A percentile compares a stretch with the other conserved stretches of the same genome.
Conservation (phyloP, 2,329 filamentous ascomycete species). For the Neonectria sp. region DNA sequence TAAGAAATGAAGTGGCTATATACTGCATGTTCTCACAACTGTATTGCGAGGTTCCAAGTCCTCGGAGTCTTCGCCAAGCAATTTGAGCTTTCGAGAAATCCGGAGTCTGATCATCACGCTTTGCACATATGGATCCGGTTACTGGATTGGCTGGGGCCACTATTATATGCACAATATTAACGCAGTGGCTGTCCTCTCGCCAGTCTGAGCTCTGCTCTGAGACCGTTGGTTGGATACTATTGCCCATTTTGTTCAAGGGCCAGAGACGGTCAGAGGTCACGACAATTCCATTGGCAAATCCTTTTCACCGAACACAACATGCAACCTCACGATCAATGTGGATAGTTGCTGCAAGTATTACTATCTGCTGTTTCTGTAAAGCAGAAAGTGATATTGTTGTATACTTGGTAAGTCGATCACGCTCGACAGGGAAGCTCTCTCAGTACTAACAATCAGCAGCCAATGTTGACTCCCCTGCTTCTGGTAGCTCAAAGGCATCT, state of each 20-base stretch:
- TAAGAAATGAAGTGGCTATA: too few species aligned
- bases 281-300: too few species aligned
- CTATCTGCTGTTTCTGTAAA: conserved; percentile 31
- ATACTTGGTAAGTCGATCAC: conserved; percentile 26
- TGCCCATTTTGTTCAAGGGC: conserved; percentile 44
- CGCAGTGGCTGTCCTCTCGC: conserved; percentile 34
- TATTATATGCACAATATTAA: conserved; percentile 44
- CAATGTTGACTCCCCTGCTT: conserved; percentile 44
- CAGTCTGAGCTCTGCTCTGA: conserved; percentile 52
- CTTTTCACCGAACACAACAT: too few species aligned
- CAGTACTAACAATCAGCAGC: conserved; percentile 29
- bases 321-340: conserved; percentile 24
- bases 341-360: conserved; percentile 25
- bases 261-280: too few species aligned
- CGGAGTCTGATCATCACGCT: too few species aligned
- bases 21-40: too few species aligned
- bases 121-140: background rate
- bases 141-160: conserved; percentile 35
- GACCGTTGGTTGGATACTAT: conserved; percentile 49
- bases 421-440: background rate
- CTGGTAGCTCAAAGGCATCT: conserved; percentile 29
- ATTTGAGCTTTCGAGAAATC: too few species aligned
- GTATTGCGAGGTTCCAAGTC: too few species aligned
- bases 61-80: too few species aligned
- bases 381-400: conserved; percentile 33